phyloP scores from a whole-genome alignment of 1,284 basidiomycete genomes.

The Marasmius fiardii region DNA sequence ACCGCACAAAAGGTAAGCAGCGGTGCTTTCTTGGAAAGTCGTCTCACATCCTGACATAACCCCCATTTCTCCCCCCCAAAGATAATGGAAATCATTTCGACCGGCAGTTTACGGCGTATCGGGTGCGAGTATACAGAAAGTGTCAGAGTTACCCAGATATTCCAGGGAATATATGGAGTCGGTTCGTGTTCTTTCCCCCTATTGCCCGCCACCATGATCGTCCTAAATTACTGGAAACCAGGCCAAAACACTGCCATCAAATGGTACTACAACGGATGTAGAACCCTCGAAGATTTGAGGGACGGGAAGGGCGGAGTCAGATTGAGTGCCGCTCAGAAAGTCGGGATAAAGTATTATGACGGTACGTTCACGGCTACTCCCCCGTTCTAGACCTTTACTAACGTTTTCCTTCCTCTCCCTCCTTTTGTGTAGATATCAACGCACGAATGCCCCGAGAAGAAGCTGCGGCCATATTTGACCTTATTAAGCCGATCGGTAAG shows the following conservation, averaged over 20 bases:
- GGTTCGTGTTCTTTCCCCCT: conserved; percentile 48
- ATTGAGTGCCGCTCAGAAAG: conserved; percentile 64
- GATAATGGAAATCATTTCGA: conserved; percentile 77
- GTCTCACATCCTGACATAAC: too few relatives aligned
- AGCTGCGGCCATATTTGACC: conserved; percentile 67
- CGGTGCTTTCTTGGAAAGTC: neutral
- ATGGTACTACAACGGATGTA: conserved; percentile 76
- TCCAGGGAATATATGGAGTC: conserved; percentile 84
- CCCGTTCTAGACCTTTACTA: neutral
- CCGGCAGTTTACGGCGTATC: conserved; percentile 63
- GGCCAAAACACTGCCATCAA: conserved; percentile 47
- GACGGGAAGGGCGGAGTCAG: conserved; percentile 56
- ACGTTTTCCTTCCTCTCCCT: neutral
- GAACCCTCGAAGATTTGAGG: conserved; percentile 73
- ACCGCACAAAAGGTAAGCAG: conserved; percentile 68
- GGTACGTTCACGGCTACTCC: conserved; percentile 37
- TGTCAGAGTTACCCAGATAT: conserved; percentile 47
- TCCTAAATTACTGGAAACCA: neutral
- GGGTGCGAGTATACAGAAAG: conserved; percentile 61
- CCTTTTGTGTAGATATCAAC: conserved; percentile 78
- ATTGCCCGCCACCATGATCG: conserved; percentile 24
- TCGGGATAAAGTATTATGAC: conserved; percentile 78
- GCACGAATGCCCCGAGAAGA: conserved; percentile 83
- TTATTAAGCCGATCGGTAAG: conserved; percentile 67
- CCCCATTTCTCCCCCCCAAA: too few relatives aligned